Base-by-base conservation (phyloP, 2,329 filamentous ascomycete genomes). In the Sphaceloma murrayae region DNA sequence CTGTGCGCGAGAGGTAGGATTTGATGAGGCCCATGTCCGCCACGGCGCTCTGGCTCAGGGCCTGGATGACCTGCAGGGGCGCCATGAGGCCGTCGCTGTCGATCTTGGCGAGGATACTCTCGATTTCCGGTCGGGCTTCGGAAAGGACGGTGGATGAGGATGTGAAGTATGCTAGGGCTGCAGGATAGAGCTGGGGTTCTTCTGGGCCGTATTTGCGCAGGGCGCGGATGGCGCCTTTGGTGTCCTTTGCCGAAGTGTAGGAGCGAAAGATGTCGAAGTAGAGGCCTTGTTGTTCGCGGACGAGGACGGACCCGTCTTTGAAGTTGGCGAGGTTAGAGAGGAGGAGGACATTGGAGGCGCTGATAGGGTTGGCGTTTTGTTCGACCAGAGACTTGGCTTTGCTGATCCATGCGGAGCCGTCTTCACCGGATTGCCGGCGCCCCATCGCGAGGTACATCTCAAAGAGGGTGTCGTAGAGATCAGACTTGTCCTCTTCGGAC, bases 11-110 rank as follows among this genome's bases (percentile, higher is more conserved):
- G 2, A 98, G 77, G 62, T 98, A 98, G 4, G 80, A 78, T 64
- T 95, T 96, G 50, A 98, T 82, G 74, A 96, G 87, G 40, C 89
- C 91, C 85, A 98, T 95, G 0, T 87, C 96, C 1, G 93, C 89
- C 2, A 95, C 85, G 4, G 80, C 75, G 53, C 82, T 84, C 43
- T 74, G 74, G 49, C 76, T 80, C 10, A 98, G 74, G 0, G 88
- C 91, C 62, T 98, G 89, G 11, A 98, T 91, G 22, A 98, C 91
- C 61, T 98, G 91, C 3, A 98, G 69, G 1, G 91, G 91, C 0
- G 91, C 89, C 85, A 98, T 91, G 27, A 98, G 75, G 1, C 85
- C 82, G 55, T 94, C 87, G 50, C 82, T 75, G 58, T 95, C 85
- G 53, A 98, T 96, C 56, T 85, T 87, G 51, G 78, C 74, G 8